Evolutionary conservation across 2,329 filamentous ascomycete species (phyloP).

Genomic region (Chaetoscypha palmicola): DNA sequence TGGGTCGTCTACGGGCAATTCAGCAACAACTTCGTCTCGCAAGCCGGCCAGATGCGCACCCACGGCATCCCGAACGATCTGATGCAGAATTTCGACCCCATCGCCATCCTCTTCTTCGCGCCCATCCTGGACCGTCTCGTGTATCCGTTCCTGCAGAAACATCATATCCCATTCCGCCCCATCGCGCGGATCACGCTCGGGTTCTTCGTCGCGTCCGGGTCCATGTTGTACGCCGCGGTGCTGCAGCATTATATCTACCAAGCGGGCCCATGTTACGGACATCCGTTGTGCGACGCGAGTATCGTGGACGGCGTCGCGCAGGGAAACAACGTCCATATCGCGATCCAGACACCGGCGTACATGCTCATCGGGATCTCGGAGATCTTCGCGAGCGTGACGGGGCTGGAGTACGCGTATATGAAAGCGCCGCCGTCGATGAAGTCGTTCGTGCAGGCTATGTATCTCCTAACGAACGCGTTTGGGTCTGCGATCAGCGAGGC

Average conservation of each 20-base stretch:
- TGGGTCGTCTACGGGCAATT: conserved; percentile 50
- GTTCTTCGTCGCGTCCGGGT: conserved; percentile 47
- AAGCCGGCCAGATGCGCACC: conserved; percentile 47
- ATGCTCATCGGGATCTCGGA: conserved; percentile 49
- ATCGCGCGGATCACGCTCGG: conserved; percentile 53
- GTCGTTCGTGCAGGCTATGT: conserved; percentile 61
- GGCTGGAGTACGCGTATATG: conserved; percentile 69
- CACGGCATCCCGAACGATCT: conserved; percentile 53
- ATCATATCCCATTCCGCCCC: conserved; percentile 50
- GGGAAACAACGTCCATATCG: conserved; percentile 41
- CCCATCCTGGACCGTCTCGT: conserved; percentile 46
- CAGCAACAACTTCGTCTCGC: conserved; percentile 56
- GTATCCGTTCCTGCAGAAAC: conserved; percentile 49
- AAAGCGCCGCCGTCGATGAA: conserved; percentile 76
- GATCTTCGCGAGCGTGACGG: conserved; percentile 51
- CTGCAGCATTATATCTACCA: conserved; percentile 54
- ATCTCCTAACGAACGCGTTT: conserved; percentile 58
- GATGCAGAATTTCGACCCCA: conserved; percentile 51
- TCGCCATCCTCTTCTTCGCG: conserved; percentile 51
- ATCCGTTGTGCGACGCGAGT: conserved; percentile 39
- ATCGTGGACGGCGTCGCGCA: conserved; percentile 43
- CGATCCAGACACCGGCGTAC: conserved; percentile 41
- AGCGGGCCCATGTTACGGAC: conserved; percentile 49
- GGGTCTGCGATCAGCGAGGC: conserved; percentile 44
- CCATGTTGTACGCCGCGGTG: conserved; percentile 49